Conservation (phyloP, 2,329 filamentous ascomycete species). For the Beauveria australis region DNA sequence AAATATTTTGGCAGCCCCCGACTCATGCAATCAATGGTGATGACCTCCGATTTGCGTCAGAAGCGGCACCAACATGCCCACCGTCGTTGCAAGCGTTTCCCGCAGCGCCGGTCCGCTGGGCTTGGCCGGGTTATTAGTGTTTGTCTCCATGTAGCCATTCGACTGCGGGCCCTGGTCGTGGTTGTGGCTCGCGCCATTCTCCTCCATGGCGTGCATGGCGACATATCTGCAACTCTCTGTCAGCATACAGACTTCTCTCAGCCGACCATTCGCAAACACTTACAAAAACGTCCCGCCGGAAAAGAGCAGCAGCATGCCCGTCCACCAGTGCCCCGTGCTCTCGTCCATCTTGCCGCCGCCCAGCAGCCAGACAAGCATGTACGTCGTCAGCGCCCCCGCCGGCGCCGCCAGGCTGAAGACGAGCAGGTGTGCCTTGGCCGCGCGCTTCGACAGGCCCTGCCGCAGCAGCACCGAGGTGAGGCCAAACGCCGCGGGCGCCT, state of each 20-base stretch:
- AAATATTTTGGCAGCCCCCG: neutral
- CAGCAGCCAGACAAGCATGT: slow-evolving; percentile 66
- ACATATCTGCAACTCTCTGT: slow-evolving; percentile 59
- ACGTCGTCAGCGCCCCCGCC: slow-evolving; percentile 75
- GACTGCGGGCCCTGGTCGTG: slow-evolving; percentile 41
- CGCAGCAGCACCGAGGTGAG: slow-evolving; percentile 84
- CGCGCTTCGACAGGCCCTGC: slow-evolving; percentile 82
- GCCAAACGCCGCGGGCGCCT: slow-evolving; percentile 91
- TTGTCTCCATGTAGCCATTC: slow-evolving; percentile 49
- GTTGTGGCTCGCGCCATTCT: slow-evolving; percentile 47
- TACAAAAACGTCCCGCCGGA: slow-evolving; percentile 93
- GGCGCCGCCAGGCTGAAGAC: slow-evolving; percentile 90
- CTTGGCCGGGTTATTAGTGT: slow-evolving; percentile 37
- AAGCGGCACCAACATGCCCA: slow-evolving; percentile 70
- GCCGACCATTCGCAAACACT: slow-evolving; percentile 26
- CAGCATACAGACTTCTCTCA: slow-evolving; percentile 13
- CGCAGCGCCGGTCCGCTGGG: slow-evolving; percentile 52
- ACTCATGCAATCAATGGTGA: slow-evolving; percentile 33
- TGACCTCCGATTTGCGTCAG: slow-evolving; percentile 72
- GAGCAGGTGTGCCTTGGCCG: slow-evolving; percentile 74
- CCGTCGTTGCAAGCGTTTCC: slow-evolving; percentile 62
- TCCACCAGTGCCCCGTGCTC: slow-evolving; percentile 71
- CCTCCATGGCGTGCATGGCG: slow-evolving; percentile 97
- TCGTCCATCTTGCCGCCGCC: slow-evolving; percentile 53
- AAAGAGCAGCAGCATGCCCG: slow-evolving; percentile 88